A percentile compares a stretch with the other conserved stretches of the same genome.
Evolutionary conservation across 192 early-diverging fungal genomes (phyloP).

Genomic region (Endogone sp.): DNA sequence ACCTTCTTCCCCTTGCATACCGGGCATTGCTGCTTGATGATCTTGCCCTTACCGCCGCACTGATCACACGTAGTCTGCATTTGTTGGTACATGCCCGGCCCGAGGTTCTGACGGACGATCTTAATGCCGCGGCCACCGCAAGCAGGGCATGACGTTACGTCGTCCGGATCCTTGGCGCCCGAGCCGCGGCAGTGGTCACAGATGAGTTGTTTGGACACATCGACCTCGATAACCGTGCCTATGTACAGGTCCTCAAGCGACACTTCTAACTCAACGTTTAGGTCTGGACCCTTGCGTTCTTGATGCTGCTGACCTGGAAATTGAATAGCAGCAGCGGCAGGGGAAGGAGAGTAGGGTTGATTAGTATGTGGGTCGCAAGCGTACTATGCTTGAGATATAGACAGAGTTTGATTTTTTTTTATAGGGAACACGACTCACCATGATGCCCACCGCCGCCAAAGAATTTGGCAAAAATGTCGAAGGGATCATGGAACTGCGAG

Average conservation of each 20-base stretch:
- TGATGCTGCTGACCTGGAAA: conserved; percentile 2
- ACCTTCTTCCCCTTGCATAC: conserved; percentile 86
- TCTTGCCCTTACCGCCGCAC: conserved; percentile 90
- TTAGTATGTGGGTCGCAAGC: too few relatives aligned
- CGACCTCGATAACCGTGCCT: conserved; percentile 81
- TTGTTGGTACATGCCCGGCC: conserved; percentile 92
- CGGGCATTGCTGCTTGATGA: conserved; percentile 73
- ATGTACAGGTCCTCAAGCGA: conserved; percentile 89
- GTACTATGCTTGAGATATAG: too few relatives aligned
- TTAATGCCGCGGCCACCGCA: conserved; percentile 82
- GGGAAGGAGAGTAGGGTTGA: background rate
- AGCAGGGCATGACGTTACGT: conserved; percentile 75
- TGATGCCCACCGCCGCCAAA: conserved; percentile 66
- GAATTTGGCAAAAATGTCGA: conserved; percentile 96
- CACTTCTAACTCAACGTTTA: conserved; percentile 74
- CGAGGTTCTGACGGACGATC: conserved; percentile 81
- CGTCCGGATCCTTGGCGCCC: conserved; percentile 80
- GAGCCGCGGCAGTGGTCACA: conserved; percentile 92
- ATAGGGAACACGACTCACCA: conserved; percentile 16
- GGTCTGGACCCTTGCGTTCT: conserved; percentile 83
- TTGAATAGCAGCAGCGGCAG: background rate
- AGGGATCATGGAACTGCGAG: conserved; percentile 87
- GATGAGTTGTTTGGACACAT: conserved; percentile 91
- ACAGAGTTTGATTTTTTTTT: too few relatives aligned
- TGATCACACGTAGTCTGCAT: conserved; percentile 89